These are phyloP conservation scores for Kluyveromyces siamensis DNA, from an alignment of 805 yeast genomes.

Conservation along the genomic window DNA sequence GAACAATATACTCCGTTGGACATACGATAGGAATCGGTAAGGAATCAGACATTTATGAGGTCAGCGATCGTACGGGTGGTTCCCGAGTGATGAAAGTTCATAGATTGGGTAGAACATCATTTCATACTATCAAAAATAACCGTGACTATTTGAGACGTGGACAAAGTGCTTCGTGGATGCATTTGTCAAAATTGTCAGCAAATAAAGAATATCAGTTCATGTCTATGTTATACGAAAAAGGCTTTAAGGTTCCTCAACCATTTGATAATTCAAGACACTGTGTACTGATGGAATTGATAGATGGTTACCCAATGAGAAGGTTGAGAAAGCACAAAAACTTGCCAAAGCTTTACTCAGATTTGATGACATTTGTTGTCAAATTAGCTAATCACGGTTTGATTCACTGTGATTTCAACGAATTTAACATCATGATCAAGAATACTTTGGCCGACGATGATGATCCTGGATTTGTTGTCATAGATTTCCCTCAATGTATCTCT, in stretches of 20 bases:
- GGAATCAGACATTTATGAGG: constrained; percentile 90
- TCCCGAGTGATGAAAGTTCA: constrained; percentile 80
- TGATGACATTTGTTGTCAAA: constrained; percentile 80
- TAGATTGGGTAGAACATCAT: constrained; percentile 89
- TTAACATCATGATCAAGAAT: constrained; percentile 76
- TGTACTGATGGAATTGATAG: constrained; percentile 83
- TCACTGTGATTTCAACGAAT: constrained; percentile 97
- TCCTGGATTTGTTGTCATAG: constrained; percentile 80
- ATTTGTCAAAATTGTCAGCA: constrained; percentile 81
- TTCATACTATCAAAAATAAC: constrained; percentile 84
- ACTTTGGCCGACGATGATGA: constrained; percentile 42
- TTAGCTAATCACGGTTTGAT: constrained; percentile 84
- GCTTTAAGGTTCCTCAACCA: constrained; percentile 82
- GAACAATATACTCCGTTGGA: constrained; percentile 70
- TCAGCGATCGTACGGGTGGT: constrained; percentile 56
- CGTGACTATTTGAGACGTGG: constrained; percentile 74
- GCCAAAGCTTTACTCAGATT: constrained; percentile 65
- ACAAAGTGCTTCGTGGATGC: constrained; percentile 87
- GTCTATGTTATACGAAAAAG: constrained; percentile 62
- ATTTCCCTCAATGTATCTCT: constrained; percentile 97
- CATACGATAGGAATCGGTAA: constrained; percentile 92
- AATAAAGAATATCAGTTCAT: constrained; percentile 86
- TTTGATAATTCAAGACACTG: constrained; percentile 86
- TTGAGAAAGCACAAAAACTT: constrained; percentile 62
- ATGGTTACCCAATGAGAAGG: constrained; percentile 86